phyloP scores from a whole-genome alignment of 495 filamentous ascomycete genomes.

The Neurospora sp. region DNA sequence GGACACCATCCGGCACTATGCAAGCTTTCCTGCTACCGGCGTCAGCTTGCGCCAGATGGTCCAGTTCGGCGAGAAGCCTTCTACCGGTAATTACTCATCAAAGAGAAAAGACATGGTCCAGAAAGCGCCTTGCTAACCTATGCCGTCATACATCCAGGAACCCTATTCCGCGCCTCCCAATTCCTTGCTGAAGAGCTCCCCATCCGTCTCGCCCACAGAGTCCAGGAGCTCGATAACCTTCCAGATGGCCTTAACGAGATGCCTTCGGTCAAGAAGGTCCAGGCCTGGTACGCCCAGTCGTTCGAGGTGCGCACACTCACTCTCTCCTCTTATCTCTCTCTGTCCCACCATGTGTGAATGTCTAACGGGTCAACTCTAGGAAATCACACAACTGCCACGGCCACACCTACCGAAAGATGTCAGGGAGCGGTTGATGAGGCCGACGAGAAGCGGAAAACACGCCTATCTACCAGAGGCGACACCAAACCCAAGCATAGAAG shows the following conservation, averaged over 20 bases:
- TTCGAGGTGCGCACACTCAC: conserved; percentile 64
- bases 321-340: not conserved
- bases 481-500: conserved; percentile 77
- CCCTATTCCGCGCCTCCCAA: conserved; percentile 92
- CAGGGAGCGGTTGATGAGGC: conserved; percentile 65
- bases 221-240: conserved; percentile 81
- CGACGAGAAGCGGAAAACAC: conserved; percentile 48
- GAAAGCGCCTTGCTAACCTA: not conserved
- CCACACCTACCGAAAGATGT: conserved; percentile 70
- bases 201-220: conserved; percentile 90
- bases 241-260: conserved; percentile 98
- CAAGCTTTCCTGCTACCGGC: conserved; percentile 91
- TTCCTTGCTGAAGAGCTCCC: conserved; percentile 97
- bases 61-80: conserved; percentile 89
- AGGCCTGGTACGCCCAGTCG: conserved; percentile 98
- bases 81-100: conserved; percentile 48
- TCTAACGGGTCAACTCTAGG: conserved; percentile 39
- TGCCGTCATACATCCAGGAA: conserved; percentile 48
- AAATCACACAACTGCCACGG: conserved; percentile 77
- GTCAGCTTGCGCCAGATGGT: conserved; percentile 98
- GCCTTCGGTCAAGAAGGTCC: conserved; percentile 90
- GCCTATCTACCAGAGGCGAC: conserved; percentile 72
- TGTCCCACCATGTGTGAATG: conserved; percentile 13
- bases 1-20: conserved; percentile 98
- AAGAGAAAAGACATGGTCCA: not conserved